These are phyloP conservation scores for Colletotrichum orchidophilum DNA, from an alignment of 2,329 filamentous ascomycete species.

Conservation along the genomic window DNA sequence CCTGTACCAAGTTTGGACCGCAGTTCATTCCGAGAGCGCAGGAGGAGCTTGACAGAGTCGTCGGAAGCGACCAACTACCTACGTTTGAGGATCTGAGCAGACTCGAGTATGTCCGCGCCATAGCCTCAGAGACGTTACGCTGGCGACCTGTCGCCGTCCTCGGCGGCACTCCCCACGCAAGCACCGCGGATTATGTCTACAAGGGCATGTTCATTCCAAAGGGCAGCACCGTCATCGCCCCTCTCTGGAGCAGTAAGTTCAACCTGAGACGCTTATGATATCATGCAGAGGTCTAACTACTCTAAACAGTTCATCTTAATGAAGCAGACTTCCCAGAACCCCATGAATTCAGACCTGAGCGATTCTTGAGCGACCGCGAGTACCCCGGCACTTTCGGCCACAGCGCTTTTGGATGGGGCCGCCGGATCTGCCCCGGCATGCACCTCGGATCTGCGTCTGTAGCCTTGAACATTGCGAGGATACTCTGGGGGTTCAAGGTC, in stretches of 20 bases:
- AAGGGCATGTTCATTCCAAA: constrained; percentile 54
- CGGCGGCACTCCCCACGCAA: constrained; percentile 56
- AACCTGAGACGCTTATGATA: too few relatives aligned
- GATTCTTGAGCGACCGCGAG: constrained; percentile 44
- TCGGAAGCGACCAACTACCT: constrained; percentile 48
- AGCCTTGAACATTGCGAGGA: constrained; percentile 53
- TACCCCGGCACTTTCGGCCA: constrained; percentile 50
- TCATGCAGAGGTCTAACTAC: background rate
- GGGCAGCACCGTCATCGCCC: constrained; percentile 45
- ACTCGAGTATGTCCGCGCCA: constrained; percentile 47
- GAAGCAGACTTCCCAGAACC: constrained; percentile 52
- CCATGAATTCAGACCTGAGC: constrained; percentile 48
- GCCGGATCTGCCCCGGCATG: constrained; percentile 54
- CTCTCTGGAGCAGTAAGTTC: constrained; percentile 52
- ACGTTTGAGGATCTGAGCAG: constrained; percentile 47
- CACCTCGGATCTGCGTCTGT: constrained; percentile 63
- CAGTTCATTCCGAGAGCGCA: constrained; percentile 56
- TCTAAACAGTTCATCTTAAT: constrained; percentile 51
- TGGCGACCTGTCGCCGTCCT: constrained; percentile 52
- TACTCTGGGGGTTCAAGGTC: constrained; percentile 63
- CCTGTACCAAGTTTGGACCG: constrained; percentile 60
- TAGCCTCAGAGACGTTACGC: constrained; percentile 50
- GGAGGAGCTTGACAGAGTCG: constrained; percentile 49
- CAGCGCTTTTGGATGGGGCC: constrained; percentile 54
- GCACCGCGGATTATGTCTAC: constrained; percentile 51